Evolutionary conservation across 352 stramenopile species (phyloP), one percentile per base, ranked within the genome.

Genomic region (Pythium myriotylum): DNA sequence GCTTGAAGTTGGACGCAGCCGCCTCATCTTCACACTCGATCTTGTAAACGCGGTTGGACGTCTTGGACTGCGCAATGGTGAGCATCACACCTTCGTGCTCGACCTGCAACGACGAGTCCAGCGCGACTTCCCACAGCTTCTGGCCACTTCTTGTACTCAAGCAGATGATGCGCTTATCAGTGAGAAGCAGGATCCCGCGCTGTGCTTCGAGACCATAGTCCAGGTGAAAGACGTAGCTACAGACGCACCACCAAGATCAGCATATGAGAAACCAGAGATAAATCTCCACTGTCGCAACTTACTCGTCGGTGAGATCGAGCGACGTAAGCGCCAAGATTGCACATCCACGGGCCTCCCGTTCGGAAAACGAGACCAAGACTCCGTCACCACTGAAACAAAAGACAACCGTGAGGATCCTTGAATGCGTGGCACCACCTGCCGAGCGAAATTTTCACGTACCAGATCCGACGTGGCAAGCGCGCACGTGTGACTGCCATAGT

Each of bases 211-310:
- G 70, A 10, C 82, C 82, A 50, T 91, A 91, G 62, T 93, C 84
- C 13, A 93, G 71, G 56, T 94, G 86, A 62, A 86, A 94, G 22
- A 94, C 81, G 52, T 93, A 93, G 54, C 84, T 93, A 42, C 29
- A 68, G 33, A 29, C 22, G 6, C 32, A 56, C 32, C 20, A 19
- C n/a, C 7, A 46, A 24, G 29, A 33, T 23, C 27, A 13, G 8
- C 19, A 52, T 22, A 23, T 10, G 20, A 19, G 7, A 23, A 37
- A 47, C 8, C 7, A 23, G 3, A 53, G 43, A n/a, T 23, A 63
- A 62, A 22, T 24, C 55, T 5, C 41, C 17, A n/a, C 5, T 35
- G 29, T 10, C 17, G n/a, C 8, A 23, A 74, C 76, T 57, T 86
- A 94, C 85, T 94, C 84, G 32, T 94, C 86, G 0, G 80, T 91